These are phyloP conservation scores for Fusarium fracticaudum DNA, from an alignment of 2,329 filamentous ascomycete genomes.

Conservation along the genomic window DNA sequence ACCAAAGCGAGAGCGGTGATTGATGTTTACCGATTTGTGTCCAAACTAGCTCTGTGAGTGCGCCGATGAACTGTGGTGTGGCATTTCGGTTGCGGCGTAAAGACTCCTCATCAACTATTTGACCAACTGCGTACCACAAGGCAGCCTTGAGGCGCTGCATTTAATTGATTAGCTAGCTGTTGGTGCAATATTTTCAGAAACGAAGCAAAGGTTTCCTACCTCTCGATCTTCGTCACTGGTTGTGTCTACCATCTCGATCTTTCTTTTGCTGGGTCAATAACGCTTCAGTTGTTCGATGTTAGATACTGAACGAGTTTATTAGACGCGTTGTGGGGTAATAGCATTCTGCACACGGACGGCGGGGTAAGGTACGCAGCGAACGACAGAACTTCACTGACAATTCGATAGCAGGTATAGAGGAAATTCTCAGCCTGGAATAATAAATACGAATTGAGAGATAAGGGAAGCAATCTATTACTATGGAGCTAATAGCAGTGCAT, in stretches of 20 bases:
- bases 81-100: slow-evolving; percentile 74
- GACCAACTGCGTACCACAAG: slow-evolving; percentile 84
- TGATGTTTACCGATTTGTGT: slow-evolving; percentile 75
- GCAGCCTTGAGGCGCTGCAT: slow-evolving; percentile 81
- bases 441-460: neutral
- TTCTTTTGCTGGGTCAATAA: neutral
- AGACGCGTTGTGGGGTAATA: slow-evolving; percentile 35
- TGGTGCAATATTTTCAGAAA: too few species aligned
- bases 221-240: slow-evolving; percentile 49
- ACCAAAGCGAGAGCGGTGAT: neutral
- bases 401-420: neutral
- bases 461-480: neutral
- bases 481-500: neutral
- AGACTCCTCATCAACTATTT: slow-evolving; percentile 88
- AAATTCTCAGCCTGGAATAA: neutral
- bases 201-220: slow-evolving; percentile 36
- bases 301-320: slow-evolving; percentile 6
- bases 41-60: slow-evolving; percentile 87
- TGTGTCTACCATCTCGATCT: slow-evolving; percentile 46
- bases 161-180: neutral
- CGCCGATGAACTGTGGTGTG: slow-evolving; percentile 90
- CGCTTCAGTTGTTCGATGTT: slow-evolving; percentile 1
- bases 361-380: neutral
- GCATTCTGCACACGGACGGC: slow-evolving; percentile 7
- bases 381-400: neutral